Conservation (phyloP, 306 rosid genomes). For the Dryas octopetala region DNA sequence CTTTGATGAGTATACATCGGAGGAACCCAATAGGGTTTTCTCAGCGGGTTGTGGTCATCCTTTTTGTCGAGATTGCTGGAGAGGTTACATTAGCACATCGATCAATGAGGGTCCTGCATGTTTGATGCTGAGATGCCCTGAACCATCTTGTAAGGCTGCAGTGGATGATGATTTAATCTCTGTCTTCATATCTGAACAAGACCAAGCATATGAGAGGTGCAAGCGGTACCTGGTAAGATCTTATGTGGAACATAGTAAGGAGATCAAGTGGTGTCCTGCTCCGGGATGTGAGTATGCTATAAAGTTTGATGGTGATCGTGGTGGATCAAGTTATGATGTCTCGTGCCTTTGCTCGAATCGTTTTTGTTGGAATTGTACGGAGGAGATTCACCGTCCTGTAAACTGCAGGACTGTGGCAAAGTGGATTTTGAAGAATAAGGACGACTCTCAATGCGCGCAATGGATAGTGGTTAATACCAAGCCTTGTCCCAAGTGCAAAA, state of each 20-base stretch:
- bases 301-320: neutral
- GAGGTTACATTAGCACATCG: neutral
- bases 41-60: neutral
- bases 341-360: neutral
- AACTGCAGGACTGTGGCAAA: neutral
- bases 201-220: neutral
- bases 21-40: neutral
- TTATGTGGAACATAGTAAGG: neutral
- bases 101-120: neutral
- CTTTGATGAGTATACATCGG: neutral
- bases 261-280: constrained; percentile 17
- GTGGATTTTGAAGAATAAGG: constrained; percentile 4
- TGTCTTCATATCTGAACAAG: neutral
- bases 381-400: constrained; percentile 12
- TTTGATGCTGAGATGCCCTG: constrained; percentile 10
- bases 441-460: neutral
- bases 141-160: neutral
- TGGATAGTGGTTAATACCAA: neutral
- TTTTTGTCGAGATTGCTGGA: neutral
- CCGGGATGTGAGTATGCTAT: constrained; percentile 7
- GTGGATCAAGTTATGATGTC: neutral
- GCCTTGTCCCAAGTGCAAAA: constrained; percentile 11
- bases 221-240: neutral
- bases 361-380: constrained; percentile 12
- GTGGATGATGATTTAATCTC: neutral